These are phyloP conservation scores for Phytophthora macrochlamydospora DNA, from an alignment of 352 stramenopile genomes.

Conservation along the genomic window DNA sequence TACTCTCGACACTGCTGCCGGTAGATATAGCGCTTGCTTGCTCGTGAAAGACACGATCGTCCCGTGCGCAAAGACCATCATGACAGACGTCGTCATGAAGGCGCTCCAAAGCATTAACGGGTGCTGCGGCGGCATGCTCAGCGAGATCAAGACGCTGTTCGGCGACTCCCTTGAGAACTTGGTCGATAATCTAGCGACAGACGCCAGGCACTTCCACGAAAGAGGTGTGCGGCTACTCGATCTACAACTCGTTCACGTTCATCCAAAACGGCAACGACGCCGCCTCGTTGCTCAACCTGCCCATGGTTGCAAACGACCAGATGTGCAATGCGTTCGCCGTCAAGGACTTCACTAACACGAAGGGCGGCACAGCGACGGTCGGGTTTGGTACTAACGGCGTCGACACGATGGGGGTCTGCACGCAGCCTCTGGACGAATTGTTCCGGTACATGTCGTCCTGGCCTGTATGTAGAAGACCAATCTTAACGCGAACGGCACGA, in stretches of 20 bases:
- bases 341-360: slow-evolving; percentile 45
- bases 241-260: slow-evolving; percentile 30
- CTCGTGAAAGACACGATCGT: slow-evolving; percentile 36
- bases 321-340: slow-evolving; percentile 52
- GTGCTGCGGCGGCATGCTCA: slow-evolving; percentile 51
- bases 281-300: slow-evolving; percentile 8
- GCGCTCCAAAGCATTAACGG: slow-evolving; percentile 19
- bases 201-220: slow-evolving; percentile 21
- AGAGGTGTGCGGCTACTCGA: slow-evolving; percentile 43
- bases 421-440: slow-evolving; percentile 42
- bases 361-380: slow-evolving; percentile 24
- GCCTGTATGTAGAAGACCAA: slow-evolving; percentile 30
- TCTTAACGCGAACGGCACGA: slow-evolving; percentile 7
- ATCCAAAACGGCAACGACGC: background rate
- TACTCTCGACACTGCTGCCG: slow-evolving; percentile 5
- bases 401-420: slow-evolving; percentile 47
- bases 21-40: slow-evolving; percentile 27
- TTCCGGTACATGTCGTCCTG: slow-evolving; percentile 37
- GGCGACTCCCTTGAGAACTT: slow-evolving; percentile 39
- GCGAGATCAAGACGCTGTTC: slow-evolving; percentile 41
- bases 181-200: slow-evolving; percentile 28
- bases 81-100: slow-evolving; percentile 38
- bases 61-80: slow-evolving; percentile 31
- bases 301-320: slow-evolving; percentile 52
- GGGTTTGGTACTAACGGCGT: slow-evolving; percentile 30